Base-by-base conservation (phyloP, 768 basidiomycete species). In the Mycena albidolilacea region DNA sequence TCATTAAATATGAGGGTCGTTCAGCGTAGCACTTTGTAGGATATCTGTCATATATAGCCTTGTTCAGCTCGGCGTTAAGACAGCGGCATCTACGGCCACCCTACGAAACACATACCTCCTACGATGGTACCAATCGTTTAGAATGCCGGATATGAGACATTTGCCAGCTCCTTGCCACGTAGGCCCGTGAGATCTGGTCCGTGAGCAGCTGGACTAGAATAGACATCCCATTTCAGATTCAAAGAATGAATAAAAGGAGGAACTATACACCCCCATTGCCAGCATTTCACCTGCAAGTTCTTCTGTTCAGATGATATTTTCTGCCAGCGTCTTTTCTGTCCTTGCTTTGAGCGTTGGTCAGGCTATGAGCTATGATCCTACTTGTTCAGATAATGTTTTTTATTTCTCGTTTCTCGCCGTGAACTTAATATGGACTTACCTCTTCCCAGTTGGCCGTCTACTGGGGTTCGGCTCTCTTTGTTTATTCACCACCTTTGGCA, bases 391-490 rank as follows among this genome's bases (percentile, higher is more conserved):
- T 46, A 74, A 74, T 41, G 72, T 74, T 66, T 15, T 67, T 69
- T 21, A 3, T n/a, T 64, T 50, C 43, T 5, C 30, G 38, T 43
- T 23, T 46, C 23, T 37, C 48, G 2, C 6, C 7, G 23, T 38
- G 3, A 12, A 43, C 30, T 30, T 30, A 30, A 52, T 2, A 52
- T 59, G 50, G 3, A 58, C 43, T 59, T 37, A 19, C 30, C n/a
- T 70, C 71, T 21, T 71, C 64, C 71, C 57, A 75, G 75, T 65
- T 78, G 62, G 70, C 68, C 50, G 68, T 72, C 0, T 71, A 72
- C 38, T 76, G 30, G 35, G 67, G 67, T 69, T 17, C 7, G 69
- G 63, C 9, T 44, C 37, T 74, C 21, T 17, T 35, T 41, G 10
- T 69, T 50, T 37, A 30, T 23, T 17, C 15, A 21, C 39, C 17